These are phyloP conservation scores for Botrytis fabae DNA, from an alignment of 2,329 filamentous ascomycete species.

Conservation along the genomic window DNA sequence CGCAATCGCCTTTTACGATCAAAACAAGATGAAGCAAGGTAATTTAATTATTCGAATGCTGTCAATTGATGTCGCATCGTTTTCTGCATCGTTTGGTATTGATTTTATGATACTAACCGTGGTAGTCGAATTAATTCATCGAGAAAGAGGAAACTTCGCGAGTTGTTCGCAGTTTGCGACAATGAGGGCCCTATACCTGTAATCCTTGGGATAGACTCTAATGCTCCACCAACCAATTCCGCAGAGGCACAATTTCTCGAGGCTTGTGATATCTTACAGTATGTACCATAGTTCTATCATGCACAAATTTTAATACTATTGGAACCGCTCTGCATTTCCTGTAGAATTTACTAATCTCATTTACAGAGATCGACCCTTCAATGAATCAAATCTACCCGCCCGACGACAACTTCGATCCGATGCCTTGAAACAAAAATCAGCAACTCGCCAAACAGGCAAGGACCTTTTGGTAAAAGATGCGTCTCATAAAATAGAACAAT, in stretches of 20 bases:
- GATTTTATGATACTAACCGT: conserved; percentile 37
- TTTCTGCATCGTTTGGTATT: conserved; percentile 32
- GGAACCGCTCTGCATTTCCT: neutral
- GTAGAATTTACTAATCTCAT: conserved; percentile 32
- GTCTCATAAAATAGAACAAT: conserved; percentile 31
- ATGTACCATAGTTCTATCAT: conserved; percentile 43
- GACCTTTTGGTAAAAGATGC: conserved; percentile 29
- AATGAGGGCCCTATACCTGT: conserved; percentile 59
- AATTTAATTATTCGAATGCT: conserved; percentile 40
- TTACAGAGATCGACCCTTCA: conserved; percentile 50
- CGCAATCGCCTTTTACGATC: conserved; percentile 65
- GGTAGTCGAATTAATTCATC: conserved; percentile 71
- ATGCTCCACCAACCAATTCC: conserved; percentile 54
- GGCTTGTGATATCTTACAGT: conserved; percentile 60
- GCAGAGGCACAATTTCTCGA: conserved; percentile 58
- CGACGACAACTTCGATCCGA: conserved; percentile 50
- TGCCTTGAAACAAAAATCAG: conserved; percentile 45
- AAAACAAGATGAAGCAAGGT: conserved; percentile 64
- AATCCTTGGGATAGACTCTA: conserved; percentile 56
- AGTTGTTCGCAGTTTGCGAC: conserved; percentile 81
- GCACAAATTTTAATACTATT: neutral
- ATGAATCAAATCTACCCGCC: conserved; percentile 54
- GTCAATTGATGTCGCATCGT: conserved; percentile 32
- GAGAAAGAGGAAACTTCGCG: conserved; percentile 87
- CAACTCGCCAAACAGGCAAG: conserved; percentile 31